Evolutionary conservation across 306 rosid genomes (phyloP).

Genomic region (Cicer yamashitae): DNA sequence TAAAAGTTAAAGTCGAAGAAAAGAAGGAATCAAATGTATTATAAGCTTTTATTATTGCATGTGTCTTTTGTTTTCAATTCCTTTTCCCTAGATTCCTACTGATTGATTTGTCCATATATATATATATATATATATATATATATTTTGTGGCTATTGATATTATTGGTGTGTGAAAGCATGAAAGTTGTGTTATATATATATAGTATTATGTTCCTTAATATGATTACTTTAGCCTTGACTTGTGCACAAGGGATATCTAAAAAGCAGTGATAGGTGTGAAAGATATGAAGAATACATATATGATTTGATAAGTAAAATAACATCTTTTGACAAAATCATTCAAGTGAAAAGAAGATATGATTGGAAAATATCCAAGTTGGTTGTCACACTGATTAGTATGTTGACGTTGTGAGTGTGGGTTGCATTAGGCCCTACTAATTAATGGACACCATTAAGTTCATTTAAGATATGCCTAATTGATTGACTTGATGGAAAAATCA

Average conservation of each 20-base stretch:
- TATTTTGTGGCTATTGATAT: too few relatives aligned
- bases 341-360: constrained; percentile 40
- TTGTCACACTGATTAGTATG: constrained; percentile 43
- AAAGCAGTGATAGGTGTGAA: constrained; percentile 49
- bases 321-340: constrained; percentile 51
- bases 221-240: constrained; percentile 41
- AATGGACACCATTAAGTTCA: constrained; percentile 39
- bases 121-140: too few relatives aligned
- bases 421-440: constrained; percentile 58
- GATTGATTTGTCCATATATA: constrained; percentile 38
- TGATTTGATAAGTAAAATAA: constrained; percentile 40
- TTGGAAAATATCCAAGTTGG: constrained; percentile 44
- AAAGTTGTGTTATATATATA: too few relatives aligned
- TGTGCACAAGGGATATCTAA: constrained; percentile 43
- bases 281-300: constrained; percentile 55
- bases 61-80: background rate
- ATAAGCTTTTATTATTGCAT: constrained; percentile 39
- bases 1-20: constrained; percentile 61
- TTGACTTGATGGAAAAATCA: constrained; percentile 37
- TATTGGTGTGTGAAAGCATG: background rate
- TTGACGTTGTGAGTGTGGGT: constrained; percentile 56
- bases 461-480: constrained; percentile 44
- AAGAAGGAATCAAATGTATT: constrained; percentile 64
- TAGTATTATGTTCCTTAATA: background rate
- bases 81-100: constrained; percentile 47